Percentiles rank a stretch among this genome's conserved stretches.
These are phyloP conservation scores for Pelargonium exstipulatum DNA, from an alignment of 441 rosid genomes.

Conservation along the genomic window DNA sequence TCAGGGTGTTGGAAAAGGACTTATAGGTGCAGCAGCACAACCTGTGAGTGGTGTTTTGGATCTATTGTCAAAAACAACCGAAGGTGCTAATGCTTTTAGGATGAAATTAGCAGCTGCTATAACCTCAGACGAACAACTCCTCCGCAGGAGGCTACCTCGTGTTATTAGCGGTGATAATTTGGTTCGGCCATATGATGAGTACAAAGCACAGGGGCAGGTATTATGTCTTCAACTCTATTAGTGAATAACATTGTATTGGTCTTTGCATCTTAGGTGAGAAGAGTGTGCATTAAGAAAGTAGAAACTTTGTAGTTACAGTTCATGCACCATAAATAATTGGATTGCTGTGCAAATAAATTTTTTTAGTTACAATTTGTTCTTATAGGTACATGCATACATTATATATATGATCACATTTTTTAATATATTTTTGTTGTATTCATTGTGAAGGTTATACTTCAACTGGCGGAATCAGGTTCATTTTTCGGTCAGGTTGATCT, in stretches of 20 bases:
- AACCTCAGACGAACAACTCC: conserved; percentile 96
- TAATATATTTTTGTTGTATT: conserved; percentile 18
- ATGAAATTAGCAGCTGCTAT: conserved; percentile 95
- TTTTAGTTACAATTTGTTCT: no score
- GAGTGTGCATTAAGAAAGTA: no score
- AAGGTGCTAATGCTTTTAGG: conserved; percentile 99
- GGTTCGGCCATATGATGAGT: conserved; percentile 79
- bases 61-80: conserved; percentile 95
- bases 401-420: conserved; percentile 1
- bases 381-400: no score
- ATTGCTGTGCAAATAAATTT: no score
- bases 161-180: conserved; percentile 84
- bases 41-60: conserved; percentile 99
- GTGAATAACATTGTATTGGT: neutral
- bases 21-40: conserved; percentile 98
- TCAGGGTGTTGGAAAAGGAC: conserved; percentile 96
- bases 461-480: conserved; percentile 94
- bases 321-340: no score
- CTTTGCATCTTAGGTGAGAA: no score
- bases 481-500: conserved; percentile 95
- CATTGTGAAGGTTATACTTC: conserved; percentile 71
- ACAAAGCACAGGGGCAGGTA: conserved; percentile 95
- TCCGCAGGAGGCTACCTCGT: conserved; percentile 87
- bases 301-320: no score
- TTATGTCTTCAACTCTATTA: neutral